Evolutionary conservation across 306 rosid genomes (phyloP), one percentile per base, ranked within the genome.

Genomic region (Vicia faba): DNA sequence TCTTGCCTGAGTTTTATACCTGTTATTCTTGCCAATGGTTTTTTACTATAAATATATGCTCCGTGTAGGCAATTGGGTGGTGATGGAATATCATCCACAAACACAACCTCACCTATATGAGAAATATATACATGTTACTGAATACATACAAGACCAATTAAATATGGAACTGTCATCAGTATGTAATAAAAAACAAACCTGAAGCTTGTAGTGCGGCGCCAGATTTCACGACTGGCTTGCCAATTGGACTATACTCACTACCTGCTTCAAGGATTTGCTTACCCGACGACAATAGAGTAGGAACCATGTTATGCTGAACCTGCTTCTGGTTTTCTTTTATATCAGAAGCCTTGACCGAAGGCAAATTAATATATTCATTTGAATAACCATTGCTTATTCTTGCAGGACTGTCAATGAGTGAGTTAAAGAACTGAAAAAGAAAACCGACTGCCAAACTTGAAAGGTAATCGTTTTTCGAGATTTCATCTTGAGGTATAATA

Each of bases 1-100:
- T 82, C 77, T 12, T 76, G 71, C 8, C 72, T 39, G 60, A 92
- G 73, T 15, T 55, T 75, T 68, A 92, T 75, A 44, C 82, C 78
- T 77, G 46, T 88, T 67, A 89, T 71, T 65, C 81, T 56, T 20
- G 95, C 96, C 76, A 89, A 74, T 48, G 98, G 96, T 45, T 84
- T 81, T 51, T 77, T 73, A 79, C 96, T 92, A 75, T 78, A 89
- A 76, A 92, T 68, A 74, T 84, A 86, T 20, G 96, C 79, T 68
- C 96, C 98, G 49, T 89, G 72, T 0, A 87, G 75, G 80, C 98
- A 92, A 83, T 84, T 74, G 66, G 39, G 23, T 8, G 96, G 96
- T 36, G 96, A 81, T 20, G 96, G 96, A 73, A 92, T 89, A 81
- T 92, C 98, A 69, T 89, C 96, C 74, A 92, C 96, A 69, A 45